phyloP scores from a whole-genome alignment of 768 basidiomycete species.

The Boletus vermiculosoides region DNA sequence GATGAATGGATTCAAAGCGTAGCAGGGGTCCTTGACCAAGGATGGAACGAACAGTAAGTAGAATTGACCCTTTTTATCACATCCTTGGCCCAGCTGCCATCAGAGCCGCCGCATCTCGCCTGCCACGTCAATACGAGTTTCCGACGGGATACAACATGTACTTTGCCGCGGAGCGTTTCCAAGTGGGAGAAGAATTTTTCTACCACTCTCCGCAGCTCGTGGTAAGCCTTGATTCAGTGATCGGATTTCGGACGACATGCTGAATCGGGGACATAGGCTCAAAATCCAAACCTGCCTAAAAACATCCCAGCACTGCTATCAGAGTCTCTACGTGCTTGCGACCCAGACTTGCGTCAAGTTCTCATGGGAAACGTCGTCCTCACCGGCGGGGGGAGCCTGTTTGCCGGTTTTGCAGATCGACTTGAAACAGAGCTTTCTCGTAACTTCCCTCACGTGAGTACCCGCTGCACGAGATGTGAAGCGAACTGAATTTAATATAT shows the following conservation, averaged over 20 bases:
- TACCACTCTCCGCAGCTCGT: slow-evolving; percentile 59
- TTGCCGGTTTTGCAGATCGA: slow-evolving; percentile 83
- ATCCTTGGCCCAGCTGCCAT: not conserved
- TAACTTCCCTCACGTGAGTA: slow-evolving; percentile 75
- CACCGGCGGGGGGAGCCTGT: slow-evolving; percentile 89
- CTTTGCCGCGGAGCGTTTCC: slow-evolving; percentile 79
- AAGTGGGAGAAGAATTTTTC: slow-evolving; percentile 89
- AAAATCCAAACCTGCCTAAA: slow-evolving; percentile 70
- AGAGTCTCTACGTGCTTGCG: slow-evolving; percentile 78
- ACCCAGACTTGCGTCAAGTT: slow-evolving; percentile 87
- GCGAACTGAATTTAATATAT: slow-evolving; percentile 11
- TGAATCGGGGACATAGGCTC: slow-evolving; percentile 32
- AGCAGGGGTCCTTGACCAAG: slow-evolving; percentile 79
- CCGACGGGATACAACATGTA: slow-evolving; percentile 87
- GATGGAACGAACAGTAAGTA: slow-evolving; percentile 85
- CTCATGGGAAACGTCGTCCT: slow-evolving; percentile 93
- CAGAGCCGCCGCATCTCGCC: slow-evolving; percentile 59
- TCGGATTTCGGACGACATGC: not conserved
- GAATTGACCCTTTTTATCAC: not conserved
- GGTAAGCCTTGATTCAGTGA: slow-evolving; percentile 34
- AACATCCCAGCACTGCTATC: slow-evolving; percentile 73
- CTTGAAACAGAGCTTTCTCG: slow-evolving; percentile 72
- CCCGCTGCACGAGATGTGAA: not conserved
- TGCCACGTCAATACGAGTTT: slow-evolving; percentile 83
- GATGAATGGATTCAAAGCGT: slow-evolving; percentile 94